Percentiles rank a stretch among this genome's conserved stretches.
Evolutionary conservation across 2,329 filamentous ascomycete genomes (phyloP).

Genomic region (Xylaria digitata): DNA sequence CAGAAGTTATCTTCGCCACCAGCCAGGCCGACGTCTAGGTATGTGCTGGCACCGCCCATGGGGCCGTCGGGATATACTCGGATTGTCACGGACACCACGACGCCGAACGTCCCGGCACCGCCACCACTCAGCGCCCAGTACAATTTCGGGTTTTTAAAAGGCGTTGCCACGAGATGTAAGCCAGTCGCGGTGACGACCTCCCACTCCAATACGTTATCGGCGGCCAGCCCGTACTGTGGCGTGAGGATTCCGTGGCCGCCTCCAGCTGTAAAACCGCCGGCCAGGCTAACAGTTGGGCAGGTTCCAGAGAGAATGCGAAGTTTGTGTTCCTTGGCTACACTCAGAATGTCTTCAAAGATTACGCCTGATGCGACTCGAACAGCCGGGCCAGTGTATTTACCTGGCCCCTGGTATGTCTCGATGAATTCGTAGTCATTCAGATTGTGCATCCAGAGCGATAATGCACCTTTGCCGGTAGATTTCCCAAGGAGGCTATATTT

Average conservation of each 20-base stretch:
- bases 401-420: conserved; percentile 47
- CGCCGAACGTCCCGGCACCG: conserved; percentile 6
- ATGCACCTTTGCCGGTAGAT: conserved; percentile 22
- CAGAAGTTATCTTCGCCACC: too few species aligned
- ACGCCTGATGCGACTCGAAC: too few species aligned
- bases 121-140: conserved; percentile 25
- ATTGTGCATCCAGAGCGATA: conserved; percentile 50
- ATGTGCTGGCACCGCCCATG: too few species aligned
- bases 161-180: background rate
- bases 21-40: too few species aligned
- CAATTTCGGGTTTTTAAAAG: conserved; percentile 10
- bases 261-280: conserved; percentile 6
- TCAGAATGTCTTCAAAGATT: too few species aligned
- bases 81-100: conserved; percentile 20
- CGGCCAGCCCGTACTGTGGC: conserved; percentile 13
- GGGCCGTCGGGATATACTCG: conserved; percentile 12
- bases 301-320: too few species aligned
- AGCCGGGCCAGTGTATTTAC: background rate
- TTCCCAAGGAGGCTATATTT: conserved; percentile 9
- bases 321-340: too few species aligned
- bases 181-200: conserved; percentile 17
- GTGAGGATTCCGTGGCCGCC: conserved; percentile 14
- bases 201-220: conserved; percentile 13
- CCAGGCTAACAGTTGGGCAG: background rate
- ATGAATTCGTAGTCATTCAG: conserved; percentile 49